Base-by-base conservation (phyloP, 1,284 basidiomycete species). In the Apiotrichum montevideense region DNA sequence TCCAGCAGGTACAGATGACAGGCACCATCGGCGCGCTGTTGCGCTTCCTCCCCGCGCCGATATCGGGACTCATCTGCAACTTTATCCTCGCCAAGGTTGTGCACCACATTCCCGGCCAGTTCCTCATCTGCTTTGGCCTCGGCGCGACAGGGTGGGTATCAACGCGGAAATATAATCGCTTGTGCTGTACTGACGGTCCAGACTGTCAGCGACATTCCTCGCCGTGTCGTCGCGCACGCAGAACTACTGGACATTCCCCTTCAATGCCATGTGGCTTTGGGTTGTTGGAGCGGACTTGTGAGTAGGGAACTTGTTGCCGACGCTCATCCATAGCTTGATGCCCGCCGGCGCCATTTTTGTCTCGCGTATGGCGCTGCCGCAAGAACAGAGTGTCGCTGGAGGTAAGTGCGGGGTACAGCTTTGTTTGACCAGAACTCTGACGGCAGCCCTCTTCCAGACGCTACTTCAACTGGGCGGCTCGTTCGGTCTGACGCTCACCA, bases 381-480 rank as follows among this genome's bases (percentile, higher is more conserved):
- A 85, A 55, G 88, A 90, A 66, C 87, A 90, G 70, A 84, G 82
- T 68, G 79, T 89, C 1, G 83, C 85, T 2, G 87, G 86, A 4
- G 47, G 47, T 49, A 15, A 2, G 44, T 21, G 21, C 33, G 34
- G 41, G n/a, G 8, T 3, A 8, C 41, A 42, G 5, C 34, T 13
- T 11, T 7, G 5, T 6, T 10, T 14, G 7, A 6, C 42, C 39
- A 4, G 48, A n/a, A 15, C 3, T 11, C 46, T 47, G 11, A 47
- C 46, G 15, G 3, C 37, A 52, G 88, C 83, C 3, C 87, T 2
- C 9, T 63, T 61, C 48, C 62, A 63, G 35, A 63, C 62, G 4
- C 49, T 59, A 7, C 21, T 59, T 9, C 57, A 85, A 83, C 72
- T 88, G 13, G 87, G 87, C 6, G 83, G 83, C 0, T 80, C 85